A percentile compares a stretch with the other conserved stretches of the same genome.
Conservation (phyloP, 2,329 filamentous ascomycete species). For the Hysterium pulicare region DNA sequence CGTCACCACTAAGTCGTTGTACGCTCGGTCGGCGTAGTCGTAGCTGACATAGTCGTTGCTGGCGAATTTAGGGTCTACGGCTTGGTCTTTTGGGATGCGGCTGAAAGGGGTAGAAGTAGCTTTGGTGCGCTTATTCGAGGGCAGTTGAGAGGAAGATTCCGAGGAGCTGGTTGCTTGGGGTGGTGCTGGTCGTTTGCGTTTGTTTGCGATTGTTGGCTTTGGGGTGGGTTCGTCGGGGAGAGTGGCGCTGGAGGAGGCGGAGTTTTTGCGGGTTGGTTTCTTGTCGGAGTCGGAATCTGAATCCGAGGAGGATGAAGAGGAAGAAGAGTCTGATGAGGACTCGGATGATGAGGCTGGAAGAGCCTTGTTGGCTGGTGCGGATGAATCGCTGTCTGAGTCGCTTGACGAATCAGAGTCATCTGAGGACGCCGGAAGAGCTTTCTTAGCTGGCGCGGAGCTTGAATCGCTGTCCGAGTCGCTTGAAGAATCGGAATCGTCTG, state of each 20-base stretch:
- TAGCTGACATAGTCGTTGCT: slow-evolving; percentile 82
- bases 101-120: slow-evolving; percentile 60
- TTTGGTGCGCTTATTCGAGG: slow-evolving; percentile 26
- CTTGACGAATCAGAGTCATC: slow-evolving; percentile 14
- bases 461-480: slow-evolving; percentile 22
- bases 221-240: slow-evolving; percentile 25
- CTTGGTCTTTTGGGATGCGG: slow-evolving; percentile 66
- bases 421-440: slow-evolving; percentile 20
- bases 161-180: slow-evolving; percentile 19
- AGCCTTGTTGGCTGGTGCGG: slow-evolving; percentile 25
- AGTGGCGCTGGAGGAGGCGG: slow-evolving; percentile 47
- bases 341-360: slow-evolving; percentile 24
- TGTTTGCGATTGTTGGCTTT: slow-evolving; percentile 33
- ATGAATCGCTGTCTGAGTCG: slow-evolving; percentile 17
- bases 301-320: slow-evolving; percentile 23
- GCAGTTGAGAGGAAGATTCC: slow-evolving; percentile 15
- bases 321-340: slow-evolving; percentile 29
- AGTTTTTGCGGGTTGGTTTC: slow-evolving; percentile 27
- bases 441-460: slow-evolving; percentile 22
- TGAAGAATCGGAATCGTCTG: slow-evolving; percentile 18
- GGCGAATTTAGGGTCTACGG: slow-evolving; percentile 65
- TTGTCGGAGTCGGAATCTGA: slow-evolving; percentile 24
- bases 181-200: slow-evolving; percentile 40
- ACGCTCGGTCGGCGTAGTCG: slow-evolving; percentile 84
- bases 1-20: slow-evolving; percentile 83